Conservation (phyloP, 352 stramenopile species). For the Phytophthora capsici region DNA sequence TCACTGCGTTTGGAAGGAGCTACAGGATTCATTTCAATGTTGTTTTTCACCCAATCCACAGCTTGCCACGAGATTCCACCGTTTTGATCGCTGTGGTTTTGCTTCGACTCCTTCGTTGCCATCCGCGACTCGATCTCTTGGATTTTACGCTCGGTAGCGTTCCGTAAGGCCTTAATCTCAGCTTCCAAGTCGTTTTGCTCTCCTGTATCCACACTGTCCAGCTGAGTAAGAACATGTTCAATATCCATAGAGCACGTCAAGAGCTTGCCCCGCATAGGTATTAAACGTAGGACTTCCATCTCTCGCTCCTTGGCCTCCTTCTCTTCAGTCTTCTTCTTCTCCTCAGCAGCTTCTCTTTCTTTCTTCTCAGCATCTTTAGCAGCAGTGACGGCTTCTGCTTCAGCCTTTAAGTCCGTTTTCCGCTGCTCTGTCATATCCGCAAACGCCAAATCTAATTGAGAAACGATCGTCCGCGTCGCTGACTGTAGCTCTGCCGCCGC, state of each 20-base stretch:
- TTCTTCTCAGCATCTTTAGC: conserved; percentile 46
- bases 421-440: conserved; percentile 40
- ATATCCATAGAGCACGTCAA: conserved; percentile 52
- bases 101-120: not conserved
- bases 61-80: conserved; percentile 20
- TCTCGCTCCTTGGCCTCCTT: conserved; percentile 39
- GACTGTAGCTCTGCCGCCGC: conserved; percentile 29
- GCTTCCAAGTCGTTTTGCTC: conserved; percentile 2
- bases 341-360: conserved; percentile 47
- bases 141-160: conserved; percentile 27
- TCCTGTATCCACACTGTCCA: conserved; percentile 35
- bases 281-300: conserved; percentile 50
- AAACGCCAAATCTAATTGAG: conserved; percentile 52
- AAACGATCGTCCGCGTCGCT: conserved; percentile 49
- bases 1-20: not conserved
- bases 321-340: conserved; percentile 45
- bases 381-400: conserved; percentile 26
- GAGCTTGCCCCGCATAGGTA: conserved; percentile 55
- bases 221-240: conserved; percentile 45
- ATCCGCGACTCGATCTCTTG: conserved; percentile 45
- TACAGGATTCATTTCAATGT: conserved; percentile 10
- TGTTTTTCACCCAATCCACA: conserved; percentile 35
- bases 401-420: conserved; percentile 45
- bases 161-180: conserved; percentile 32
- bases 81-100: not conserved